Conservation (phyloP, 768 basidiomycete genomes). For the Tylopilus rubrobrunneus region DNA sequence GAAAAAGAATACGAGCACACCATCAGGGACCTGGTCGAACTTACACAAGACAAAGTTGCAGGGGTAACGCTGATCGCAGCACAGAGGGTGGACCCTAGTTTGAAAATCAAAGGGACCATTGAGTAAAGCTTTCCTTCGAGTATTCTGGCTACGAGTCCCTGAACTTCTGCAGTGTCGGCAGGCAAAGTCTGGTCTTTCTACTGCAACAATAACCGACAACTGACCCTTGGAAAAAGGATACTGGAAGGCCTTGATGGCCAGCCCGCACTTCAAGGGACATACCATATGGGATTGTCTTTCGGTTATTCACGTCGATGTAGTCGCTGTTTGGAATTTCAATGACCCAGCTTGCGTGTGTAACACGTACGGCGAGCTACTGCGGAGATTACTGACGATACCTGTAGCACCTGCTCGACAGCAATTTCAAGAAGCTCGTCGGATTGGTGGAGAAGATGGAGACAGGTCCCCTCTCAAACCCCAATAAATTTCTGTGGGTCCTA, state of each 20-base stretch:
- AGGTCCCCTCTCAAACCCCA: not conserved
- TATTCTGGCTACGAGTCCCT: not conserved
- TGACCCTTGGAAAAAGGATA: not conserved
- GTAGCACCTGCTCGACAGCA: not conserved
- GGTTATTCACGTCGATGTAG: not conserved
- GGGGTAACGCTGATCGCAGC: not conserved
- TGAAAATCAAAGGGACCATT: not conserved
- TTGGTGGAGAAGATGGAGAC: not conserved
- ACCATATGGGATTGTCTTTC: not conserved
- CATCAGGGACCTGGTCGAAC: not conserved
- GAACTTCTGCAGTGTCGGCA: not conserved
- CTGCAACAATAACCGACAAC: not conserved
- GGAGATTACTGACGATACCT: not conserved
- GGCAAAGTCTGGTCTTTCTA: not conserved
- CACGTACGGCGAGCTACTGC: too few relatives aligned
- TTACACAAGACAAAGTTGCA: not conserved
- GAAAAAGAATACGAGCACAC: not conserved
- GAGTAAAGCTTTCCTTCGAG: not conserved
- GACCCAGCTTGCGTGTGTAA: not conserved
- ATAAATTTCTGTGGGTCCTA: not conserved
- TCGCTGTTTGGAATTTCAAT: conserved; percentile 1
- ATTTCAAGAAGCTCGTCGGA: not conserved
- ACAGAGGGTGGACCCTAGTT: not conserved
- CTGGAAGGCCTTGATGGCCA: not conserved
- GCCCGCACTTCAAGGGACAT: not conserved